A percentile compares a stretch with the other conserved stretches of the same genome.
phyloP scores from a whole-genome alignment of 305 asterid species.

The Lippia alba region DNA sequence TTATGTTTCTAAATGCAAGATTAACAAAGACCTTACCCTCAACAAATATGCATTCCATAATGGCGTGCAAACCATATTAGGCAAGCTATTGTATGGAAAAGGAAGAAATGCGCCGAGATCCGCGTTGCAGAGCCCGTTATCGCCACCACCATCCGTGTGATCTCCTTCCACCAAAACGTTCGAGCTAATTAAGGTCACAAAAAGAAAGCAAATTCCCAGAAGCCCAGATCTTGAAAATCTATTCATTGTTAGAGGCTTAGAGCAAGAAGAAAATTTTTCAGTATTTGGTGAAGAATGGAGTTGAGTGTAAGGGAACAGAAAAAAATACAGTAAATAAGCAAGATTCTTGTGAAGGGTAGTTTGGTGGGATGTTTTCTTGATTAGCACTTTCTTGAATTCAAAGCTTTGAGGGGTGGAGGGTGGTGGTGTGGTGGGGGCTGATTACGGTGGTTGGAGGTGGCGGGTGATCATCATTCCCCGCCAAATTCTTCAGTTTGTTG shows the following conservation, averaged over 20 bases:
- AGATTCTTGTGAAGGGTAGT: constrained; percentile 37
- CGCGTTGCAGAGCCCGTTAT: constrained; percentile 49
- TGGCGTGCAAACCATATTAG: constrained; percentile 79
- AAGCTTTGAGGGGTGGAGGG: constrained; percentile 41
- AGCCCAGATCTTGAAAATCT: constrained; percentile 36
- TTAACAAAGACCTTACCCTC: constrained; percentile 53
- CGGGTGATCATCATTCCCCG: constrained; percentile 67
- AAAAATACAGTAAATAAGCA: constrained; percentile 28
- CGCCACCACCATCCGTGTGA: constrained; percentile 30
- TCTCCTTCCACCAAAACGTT: constrained; percentile 36
- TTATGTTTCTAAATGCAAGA: too few species aligned
- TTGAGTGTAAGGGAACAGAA: background rate
- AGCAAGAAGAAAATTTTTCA: constrained; percentile 11
- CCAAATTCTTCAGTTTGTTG: constrained; percentile 45
- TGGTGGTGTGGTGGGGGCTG: constrained; percentile 66
- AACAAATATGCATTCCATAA: constrained; percentile 86
- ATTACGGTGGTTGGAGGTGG: constrained; percentile 72
- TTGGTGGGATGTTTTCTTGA: constrained; percentile 38
- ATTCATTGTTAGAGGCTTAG: constrained; percentile 46
- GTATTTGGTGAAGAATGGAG: constrained; percentile 33
- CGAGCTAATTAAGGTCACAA: constrained; percentile 38
- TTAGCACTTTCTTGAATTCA: constrained; percentile 38
- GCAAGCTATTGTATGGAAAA: constrained; percentile 69
- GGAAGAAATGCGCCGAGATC: constrained; percentile 81
- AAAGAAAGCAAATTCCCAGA: constrained; percentile 20